Evolutionary conservation across 163 green algal genomes (phyloP).

Genomic region (Chlamydomonas reinhardtii): DNA sequence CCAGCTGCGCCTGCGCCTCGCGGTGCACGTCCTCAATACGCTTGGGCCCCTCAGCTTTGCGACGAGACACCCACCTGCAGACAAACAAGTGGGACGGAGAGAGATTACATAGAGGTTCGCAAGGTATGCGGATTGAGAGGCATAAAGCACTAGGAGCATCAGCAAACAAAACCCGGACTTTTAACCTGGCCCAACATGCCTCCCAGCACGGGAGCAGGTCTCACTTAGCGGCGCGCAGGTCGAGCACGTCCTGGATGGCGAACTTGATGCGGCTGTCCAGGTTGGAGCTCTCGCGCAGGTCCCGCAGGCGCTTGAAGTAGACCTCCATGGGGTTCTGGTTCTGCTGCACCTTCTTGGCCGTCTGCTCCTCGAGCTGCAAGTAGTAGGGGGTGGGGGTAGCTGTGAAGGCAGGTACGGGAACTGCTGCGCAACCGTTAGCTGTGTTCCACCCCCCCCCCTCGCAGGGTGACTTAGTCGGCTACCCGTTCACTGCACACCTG

Average conservation of each 20-base stretch:
- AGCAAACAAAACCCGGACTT: no score
- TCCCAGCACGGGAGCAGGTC: no score
- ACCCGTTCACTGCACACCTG: slow-evolving; percentile 69
- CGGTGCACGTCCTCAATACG: slow-evolving; percentile 92
- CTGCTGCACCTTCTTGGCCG: slow-evolving; percentile 26
- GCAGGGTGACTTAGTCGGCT: no score
- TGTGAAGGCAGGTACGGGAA: no score
- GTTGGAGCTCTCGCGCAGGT: slow-evolving; percentile 69
- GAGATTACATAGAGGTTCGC: no score
- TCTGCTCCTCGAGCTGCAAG: slow-evolving; percentile 51
- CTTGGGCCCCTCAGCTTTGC: slow-evolving; percentile 96
- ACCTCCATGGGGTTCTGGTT: slow-evolving; percentile 82
- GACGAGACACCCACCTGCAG: slow-evolving; percentile 82
- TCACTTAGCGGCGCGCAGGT: slow-evolving; percentile 76
- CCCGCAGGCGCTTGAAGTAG: slow-evolving; percentile 93
- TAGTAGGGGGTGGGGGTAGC: no score
- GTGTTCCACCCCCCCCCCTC: no score
- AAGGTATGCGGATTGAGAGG: no score
- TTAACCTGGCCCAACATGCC: no score
- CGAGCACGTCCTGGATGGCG: slow-evolving; percentile 91
- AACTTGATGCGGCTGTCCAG: slow-evolving; percentile 91
- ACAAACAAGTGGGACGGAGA: not conserved
- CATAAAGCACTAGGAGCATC: no score
- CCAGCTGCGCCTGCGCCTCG: slow-evolving; percentile 50
- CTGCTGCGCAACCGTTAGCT: no score